Conservation (phyloP, 2,329 filamentous ascomycete species). For the Penicillium sclerotigenum region DNA sequence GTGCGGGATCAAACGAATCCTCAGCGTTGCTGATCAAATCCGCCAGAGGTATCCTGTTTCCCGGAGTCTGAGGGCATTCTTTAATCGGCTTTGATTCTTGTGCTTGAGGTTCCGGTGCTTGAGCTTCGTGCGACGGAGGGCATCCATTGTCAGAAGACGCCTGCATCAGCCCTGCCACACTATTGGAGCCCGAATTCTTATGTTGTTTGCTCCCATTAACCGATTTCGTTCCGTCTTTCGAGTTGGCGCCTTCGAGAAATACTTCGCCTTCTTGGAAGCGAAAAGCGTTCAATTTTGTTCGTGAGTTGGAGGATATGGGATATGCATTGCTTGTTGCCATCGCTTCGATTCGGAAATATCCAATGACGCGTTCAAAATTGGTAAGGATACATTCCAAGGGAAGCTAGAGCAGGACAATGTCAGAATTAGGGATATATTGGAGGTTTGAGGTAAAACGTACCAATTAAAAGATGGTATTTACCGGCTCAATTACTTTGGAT, state of each 20-base stretch:
- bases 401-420: constrained; percentile 14
- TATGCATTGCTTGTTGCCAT: constrained; percentile 28
- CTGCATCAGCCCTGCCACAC: constrained; percentile 28
- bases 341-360: constrained; percentile 16
- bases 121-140: constrained; percentile 15
- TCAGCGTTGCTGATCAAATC: constrained; percentile 62
- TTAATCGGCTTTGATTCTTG: constrained; percentile 30
- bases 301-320: constrained; percentile 52
- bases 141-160: constrained; percentile 19
- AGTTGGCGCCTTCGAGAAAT: constrained; percentile 13
- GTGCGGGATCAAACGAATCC: constrained; percentile 50
- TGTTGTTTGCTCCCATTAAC: constrained; percentile 48
- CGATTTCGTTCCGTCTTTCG: constrained; percentile 24
- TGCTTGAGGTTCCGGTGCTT: constrained; percentile 14
- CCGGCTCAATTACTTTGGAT: neutral
- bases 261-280: constrained; percentile 45
- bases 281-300: constrained; percentile 55
- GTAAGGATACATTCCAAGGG: constrained; percentile 27
- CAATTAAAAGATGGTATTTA: neutral
- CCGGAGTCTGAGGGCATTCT: constrained; percentile 56
- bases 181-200: constrained; percentile 35
- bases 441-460: neutral
- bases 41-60: constrained; percentile 56
- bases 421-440: constrained; percentile 6
- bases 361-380: constrained; percentile 18